Evolutionary conservation across 202 grass and related monocot species (phyloP).

Genomic region (Eragrostis tef): DNA sequence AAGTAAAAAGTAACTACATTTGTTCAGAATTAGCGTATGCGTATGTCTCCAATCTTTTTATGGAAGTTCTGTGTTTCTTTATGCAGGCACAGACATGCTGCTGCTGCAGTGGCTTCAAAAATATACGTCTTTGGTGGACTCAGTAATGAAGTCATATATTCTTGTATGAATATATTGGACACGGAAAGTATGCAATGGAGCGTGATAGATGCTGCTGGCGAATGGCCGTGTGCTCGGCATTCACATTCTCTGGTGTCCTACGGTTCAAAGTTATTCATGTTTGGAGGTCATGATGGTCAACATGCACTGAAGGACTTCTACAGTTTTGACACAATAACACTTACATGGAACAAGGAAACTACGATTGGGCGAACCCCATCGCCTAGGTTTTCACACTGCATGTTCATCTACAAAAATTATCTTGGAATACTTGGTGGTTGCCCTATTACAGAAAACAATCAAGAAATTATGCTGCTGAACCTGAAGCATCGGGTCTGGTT

Average conservation of each 20-base stretch:
- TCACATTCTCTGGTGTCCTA: constrained; percentile 82
- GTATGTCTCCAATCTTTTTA: constrained; percentile 36
- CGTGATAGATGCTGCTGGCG: constrained; percentile 46
- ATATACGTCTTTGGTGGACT: constrained; percentile 92
- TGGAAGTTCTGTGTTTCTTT: constrained; percentile 46
- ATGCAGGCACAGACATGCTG: constrained; percentile 77
- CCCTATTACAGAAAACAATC: constrained; percentile 72
- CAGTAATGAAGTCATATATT: constrained; percentile 76
- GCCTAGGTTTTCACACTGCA: constrained; percentile 92
- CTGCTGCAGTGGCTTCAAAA: constrained; percentile 59
- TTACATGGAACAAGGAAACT: constrained; percentile 70
- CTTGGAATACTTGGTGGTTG: constrained; percentile 85
- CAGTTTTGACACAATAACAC: constrained; percentile 74
- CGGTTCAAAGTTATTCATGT: constrained; percentile 68
- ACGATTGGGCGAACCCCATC: constrained; percentile 62
- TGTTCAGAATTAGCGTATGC: constrained; percentile 5
- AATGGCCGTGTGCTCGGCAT: constrained; percentile 85
- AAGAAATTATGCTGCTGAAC: constrained; percentile 72
- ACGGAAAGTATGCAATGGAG: constrained; percentile 73
- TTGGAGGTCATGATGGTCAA: constrained; percentile 92
- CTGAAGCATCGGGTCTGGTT: constrained; percentile 64
- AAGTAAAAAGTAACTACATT: constrained; percentile 29
- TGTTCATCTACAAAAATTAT: constrained; percentile 84
- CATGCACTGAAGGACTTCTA: constrained; percentile 69
- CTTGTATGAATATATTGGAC: constrained; percentile 82